These are phyloP conservation scores for Apiospora rasikravindrae DNA, from an alignment of 2,329 filamentous ascomycete genomes.

Conservation along the genomic window DNA sequence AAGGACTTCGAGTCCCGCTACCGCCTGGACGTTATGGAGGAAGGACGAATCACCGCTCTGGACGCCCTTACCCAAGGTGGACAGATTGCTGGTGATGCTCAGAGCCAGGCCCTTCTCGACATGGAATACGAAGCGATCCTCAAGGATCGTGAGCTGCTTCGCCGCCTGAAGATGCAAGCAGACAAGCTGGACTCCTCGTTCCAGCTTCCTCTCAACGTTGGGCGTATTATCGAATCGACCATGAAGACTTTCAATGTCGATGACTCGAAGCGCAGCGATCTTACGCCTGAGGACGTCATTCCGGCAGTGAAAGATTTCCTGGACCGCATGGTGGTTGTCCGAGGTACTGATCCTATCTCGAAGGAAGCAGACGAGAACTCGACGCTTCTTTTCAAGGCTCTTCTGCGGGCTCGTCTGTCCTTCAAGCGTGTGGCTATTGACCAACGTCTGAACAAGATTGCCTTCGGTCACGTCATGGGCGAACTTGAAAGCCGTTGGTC, in stretches of 20 bases:
- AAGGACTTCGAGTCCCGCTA: constrained; percentile 80
- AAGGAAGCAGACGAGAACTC: constrained; percentile 86
- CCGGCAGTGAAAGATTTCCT: constrained; percentile 77
- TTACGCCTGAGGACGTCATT: constrained; percentile 87
- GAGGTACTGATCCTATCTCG: constrained; percentile 82
- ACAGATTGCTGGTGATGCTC: constrained; percentile 85
- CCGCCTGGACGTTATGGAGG: constrained; percentile 80
- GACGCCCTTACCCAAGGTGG: constrained; percentile 66
- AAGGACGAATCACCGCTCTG: constrained; percentile 5
- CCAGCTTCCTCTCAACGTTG: constrained; percentile 90
- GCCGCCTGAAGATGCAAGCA: constrained; percentile 64
- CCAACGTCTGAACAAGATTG: constrained; percentile 85
- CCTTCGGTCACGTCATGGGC: constrained; percentile 90
- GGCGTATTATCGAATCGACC: constrained; percentile 88
- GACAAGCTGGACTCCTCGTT: constrained; percentile 82
- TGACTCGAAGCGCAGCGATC: constrained; percentile 82
- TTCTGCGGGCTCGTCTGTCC: constrained; percentile 85
- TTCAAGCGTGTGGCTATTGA: constrained; percentile 92
- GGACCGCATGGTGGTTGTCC: constrained; percentile 81
- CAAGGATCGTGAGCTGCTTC: constrained; percentile 76
- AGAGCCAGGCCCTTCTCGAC: constrained; percentile 85
- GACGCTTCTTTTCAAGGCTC: constrained; percentile 89
- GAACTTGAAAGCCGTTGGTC: constrained; percentile 90
- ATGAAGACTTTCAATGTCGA: constrained; percentile 91
- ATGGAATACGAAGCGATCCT: constrained; percentile 82